phyloP scores from a whole-genome alignment of 768 basidiomycete genomes.

The Suillus tomentosus region DNA sequence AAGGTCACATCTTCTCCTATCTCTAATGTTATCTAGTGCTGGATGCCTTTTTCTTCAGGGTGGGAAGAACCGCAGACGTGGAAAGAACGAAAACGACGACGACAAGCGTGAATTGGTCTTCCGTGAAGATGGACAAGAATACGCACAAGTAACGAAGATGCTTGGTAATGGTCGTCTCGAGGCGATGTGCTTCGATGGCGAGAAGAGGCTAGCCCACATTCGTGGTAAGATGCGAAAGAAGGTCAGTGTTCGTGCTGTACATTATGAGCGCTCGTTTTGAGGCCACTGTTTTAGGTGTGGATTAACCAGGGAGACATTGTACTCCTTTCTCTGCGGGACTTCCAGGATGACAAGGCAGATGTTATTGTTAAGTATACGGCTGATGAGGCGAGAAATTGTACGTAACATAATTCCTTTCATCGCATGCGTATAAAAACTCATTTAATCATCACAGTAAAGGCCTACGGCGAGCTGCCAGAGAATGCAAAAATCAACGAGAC shows the following conservation, averaged over 20 bases:
- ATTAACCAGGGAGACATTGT: constrained; percentile 99
- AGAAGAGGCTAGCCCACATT: constrained; percentile 96
- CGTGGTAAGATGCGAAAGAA: constrained; percentile 99
- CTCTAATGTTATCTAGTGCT: neutral
- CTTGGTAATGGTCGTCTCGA: constrained; percentile 96
- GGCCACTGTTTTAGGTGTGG: constrained; percentile 72
- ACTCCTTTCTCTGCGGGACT: constrained; percentile 91
- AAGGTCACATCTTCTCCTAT: constrained; percentile 47
- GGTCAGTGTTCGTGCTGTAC: constrained; percentile 47
- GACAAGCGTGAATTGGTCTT: constrained; percentile 99
- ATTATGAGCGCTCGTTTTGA: constrained; percentile 10
- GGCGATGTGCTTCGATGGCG: constrained; percentile 97
- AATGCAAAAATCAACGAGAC: constrained; percentile 98
- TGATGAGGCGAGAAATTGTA: constrained; percentile 86
- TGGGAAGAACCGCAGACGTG: constrained; percentile 98
- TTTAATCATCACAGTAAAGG: constrained; percentile 66
- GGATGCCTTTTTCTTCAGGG: constrained; percentile 54
- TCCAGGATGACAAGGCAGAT: constrained; percentile 99
- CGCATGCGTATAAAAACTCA: constrained; percentile 12
- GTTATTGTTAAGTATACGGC: constrained; percentile 99
- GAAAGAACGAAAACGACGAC: constrained; percentile 99
- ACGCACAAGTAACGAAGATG: constrained; percentile 99
- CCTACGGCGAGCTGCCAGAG: constrained; percentile 96
- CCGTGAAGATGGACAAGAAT: constrained; percentile 98
- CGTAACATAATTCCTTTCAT: constrained; percentile 27